These are phyloP conservation scores for Gautieria morchelliformis DNA, from an alignment of 768 basidiomycete species.

Conservation along the genomic window DNA sequence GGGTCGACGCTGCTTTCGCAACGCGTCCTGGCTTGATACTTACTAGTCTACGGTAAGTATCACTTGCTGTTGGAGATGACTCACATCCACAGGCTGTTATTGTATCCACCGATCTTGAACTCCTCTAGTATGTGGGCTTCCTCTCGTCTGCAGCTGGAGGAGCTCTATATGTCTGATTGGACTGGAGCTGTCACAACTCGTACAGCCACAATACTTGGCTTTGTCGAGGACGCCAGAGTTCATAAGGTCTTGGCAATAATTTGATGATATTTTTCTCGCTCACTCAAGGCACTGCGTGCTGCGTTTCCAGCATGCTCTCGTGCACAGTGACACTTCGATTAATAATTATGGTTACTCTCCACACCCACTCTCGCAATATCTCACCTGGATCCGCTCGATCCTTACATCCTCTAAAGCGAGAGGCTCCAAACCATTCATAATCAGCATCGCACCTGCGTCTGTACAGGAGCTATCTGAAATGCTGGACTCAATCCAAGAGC, in stretches of 20 bases:
- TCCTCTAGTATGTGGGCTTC: slow-evolving; percentile 80
- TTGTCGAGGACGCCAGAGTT: slow-evolving; percentile 42
- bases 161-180: slow-evolving; percentile 52
- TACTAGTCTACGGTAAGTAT: too few species aligned
- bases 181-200: slow-evolving; percentile 80
- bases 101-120: slow-evolving; percentile 64
- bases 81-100: slow-evolving; percentile 41
- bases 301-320: slow-evolving; percentile 15
- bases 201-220: slow-evolving; percentile 64
- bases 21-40: too few species aligned
- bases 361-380: slow-evolving; percentile 54
- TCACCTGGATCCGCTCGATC: slow-evolving; percentile 48
- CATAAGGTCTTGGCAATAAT: slow-evolving; percentile 43
- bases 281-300: background rate
- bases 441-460: slow-evolving; percentile 65
- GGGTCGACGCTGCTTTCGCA: too few species aligned
- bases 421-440: slow-evolving; percentile 56
- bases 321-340: slow-evolving; percentile 37
- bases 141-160: slow-evolving; percentile 49
- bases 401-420: slow-evolving; percentile 26
- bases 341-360: slow-evolving; percentile 90
- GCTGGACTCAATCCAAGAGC: slow-evolving; percentile 48
- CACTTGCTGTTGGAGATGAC: slow-evolving; percentile 33
- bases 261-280: background rate
- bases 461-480: slow-evolving; percentile 42